Percentiles rank a stretch among this genome's conserved stretches.
Conservation (phyloP, 2,329 filamentous ascomycete genomes). For the Phyllachora maydis region DNA sequence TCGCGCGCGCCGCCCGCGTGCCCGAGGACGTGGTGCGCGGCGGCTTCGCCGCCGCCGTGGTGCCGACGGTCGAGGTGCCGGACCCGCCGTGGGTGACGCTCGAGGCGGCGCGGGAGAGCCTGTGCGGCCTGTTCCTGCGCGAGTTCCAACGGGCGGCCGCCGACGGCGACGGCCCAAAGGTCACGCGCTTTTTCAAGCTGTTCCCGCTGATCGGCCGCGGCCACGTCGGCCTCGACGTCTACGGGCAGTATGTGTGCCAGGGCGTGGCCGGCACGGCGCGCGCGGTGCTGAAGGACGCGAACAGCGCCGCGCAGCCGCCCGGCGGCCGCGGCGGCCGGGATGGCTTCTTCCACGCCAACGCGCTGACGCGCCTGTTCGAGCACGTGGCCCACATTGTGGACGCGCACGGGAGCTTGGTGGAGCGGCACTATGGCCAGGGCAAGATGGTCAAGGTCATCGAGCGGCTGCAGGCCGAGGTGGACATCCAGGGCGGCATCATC, state of each 20-base stretch:
- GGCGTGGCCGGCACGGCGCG: constrained; percentile 76
- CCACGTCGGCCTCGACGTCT: constrained; percentile 81
- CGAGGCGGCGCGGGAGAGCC: constrained; percentile 67
- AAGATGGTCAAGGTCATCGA: constrained; percentile 94
- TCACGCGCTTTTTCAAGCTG: constrained; percentile 94
- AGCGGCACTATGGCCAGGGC: constrained; percentile 78
- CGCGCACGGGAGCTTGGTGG: constrained; percentile 73
- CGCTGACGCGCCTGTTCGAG: constrained; percentile 81
- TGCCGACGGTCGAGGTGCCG: constrained; percentile 88
- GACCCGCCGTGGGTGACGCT: constrained; percentile 78
- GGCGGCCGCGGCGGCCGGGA: constrained; percentile 33
- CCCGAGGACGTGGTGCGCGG: constrained; percentile 64
- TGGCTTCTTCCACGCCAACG: constrained; percentile 78
- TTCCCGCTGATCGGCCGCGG: constrained; percentile 84
- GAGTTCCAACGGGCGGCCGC: constrained; percentile 87
- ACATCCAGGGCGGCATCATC: constrained; percentile 89
- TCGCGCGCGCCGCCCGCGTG: constrained; percentile 64
- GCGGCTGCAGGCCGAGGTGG: constrained; percentile 78
- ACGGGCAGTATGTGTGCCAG: constrained; percentile 88
- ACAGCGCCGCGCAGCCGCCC: constrained; percentile 29
- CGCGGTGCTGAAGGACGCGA: constrained; percentile 52
- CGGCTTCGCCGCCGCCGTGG: constrained; percentile 75
- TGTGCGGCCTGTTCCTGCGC: constrained; percentile 76
- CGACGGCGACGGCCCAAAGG: constrained; percentile 67
- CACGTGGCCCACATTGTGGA: constrained; percentile 96